Evolutionary conservation across 352 stramenopile genomes (phyloP).

Genomic region (Pythium periplocum): DNA sequence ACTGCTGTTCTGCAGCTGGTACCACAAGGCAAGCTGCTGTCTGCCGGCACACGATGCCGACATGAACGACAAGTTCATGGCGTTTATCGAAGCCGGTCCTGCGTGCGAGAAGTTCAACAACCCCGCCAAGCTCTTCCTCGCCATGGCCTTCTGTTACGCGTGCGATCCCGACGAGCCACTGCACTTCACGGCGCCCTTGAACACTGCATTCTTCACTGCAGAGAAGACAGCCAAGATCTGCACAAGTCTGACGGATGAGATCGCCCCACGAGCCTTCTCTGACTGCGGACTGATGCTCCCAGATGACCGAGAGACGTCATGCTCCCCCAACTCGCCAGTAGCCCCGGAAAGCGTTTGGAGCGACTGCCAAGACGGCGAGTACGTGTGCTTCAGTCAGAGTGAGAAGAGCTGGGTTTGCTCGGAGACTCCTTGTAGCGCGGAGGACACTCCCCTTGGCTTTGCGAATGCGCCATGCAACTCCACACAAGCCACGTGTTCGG

Average conservation of each 20-base stretch:
- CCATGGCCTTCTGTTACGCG: constrained; percentile 23
- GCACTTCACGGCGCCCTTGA: constrained; percentile 30
- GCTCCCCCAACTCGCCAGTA: constrained; percentile 57
- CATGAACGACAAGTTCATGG: constrained; percentile 49
- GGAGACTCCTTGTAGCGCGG: constrained; percentile 27
- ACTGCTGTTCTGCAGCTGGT: constrained; percentile 78
- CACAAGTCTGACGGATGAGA: constrained; percentile 32
- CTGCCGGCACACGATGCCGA: constrained; percentile 61
- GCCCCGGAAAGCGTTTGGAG: constrained; percentile 49
- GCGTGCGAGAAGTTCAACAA: constrained; percentile 74
- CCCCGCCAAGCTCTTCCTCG: constrained; percentile 42
- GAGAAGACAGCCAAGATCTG: constrained; percentile 66
- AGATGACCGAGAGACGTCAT: constrained; percentile 49
- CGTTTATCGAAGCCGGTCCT: constrained; percentile 54
- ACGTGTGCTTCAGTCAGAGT: constrained; percentile 36
- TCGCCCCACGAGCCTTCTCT: constrained; percentile 41
- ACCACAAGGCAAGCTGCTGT: constrained; percentile 52
- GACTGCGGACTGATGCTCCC: constrained; percentile 63
- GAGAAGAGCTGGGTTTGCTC: constrained; percentile 55
- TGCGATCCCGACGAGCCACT: constrained; percentile 22
- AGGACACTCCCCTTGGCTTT: constrained; percentile 48
- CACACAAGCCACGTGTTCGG: constrained; percentile 45
- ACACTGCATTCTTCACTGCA: constrained; percentile 52
- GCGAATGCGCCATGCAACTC: constrained; percentile 52
- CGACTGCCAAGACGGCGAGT: constrained; percentile 47